Conservation (phyloP, 2,329 filamentous ascomycete species). For the Hypoxylon sp. region DNA sequence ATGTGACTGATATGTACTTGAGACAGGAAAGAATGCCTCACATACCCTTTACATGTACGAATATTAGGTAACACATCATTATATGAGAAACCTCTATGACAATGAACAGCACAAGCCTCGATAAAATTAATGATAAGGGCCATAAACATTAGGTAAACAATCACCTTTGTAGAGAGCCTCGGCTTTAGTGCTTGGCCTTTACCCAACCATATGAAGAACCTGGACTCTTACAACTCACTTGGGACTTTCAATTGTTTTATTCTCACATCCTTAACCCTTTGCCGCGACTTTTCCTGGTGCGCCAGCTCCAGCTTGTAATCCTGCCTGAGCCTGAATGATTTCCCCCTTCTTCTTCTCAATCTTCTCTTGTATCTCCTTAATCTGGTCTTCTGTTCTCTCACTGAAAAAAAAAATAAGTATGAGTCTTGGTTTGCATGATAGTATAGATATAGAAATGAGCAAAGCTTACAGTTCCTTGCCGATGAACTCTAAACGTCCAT, state of each 20-base stretch:
- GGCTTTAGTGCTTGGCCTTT: background rate
- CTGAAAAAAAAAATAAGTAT: slow-evolving; percentile 32
- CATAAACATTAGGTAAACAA: too few relatives aligned
- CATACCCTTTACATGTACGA: too few relatives aligned
- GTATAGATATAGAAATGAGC: background rate
- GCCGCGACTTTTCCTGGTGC: slow-evolving; percentile 53
- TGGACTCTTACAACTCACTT: background rate
- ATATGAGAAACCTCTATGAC: too few relatives aligned
- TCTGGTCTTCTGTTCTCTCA: slow-evolving; percentile 62
- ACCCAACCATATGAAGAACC: background rate
- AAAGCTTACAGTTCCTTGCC: slow-evolving; percentile 86
- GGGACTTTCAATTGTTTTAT: slow-evolving; percentile 1
- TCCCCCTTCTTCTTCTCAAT: slow-evolving; percentile 72
- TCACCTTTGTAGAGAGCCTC: too few relatives aligned
- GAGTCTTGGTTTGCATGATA: background rate
- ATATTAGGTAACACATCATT: too few relatives aligned
- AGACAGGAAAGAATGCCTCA: too few relatives aligned
- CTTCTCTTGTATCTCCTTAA: slow-evolving; percentile 70
- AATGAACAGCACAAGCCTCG: too few relatives aligned
- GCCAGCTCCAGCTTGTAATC: slow-evolving; percentile 61
- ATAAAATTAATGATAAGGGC: too few relatives aligned
- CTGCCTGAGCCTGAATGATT: slow-evolving; percentile 70
- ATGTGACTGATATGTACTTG: too few relatives aligned
- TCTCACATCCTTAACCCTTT: slow-evolving; percentile 39
- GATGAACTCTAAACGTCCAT: slow-evolving; percentile 92